Percentiles rank a stretch among this genome's conserved stretches.
These are phyloP conservation scores for Basidiobolus heterosporus DNA, from an alignment of 371 early-diverging fungal genomes.

Conservation along the genomic window DNA sequence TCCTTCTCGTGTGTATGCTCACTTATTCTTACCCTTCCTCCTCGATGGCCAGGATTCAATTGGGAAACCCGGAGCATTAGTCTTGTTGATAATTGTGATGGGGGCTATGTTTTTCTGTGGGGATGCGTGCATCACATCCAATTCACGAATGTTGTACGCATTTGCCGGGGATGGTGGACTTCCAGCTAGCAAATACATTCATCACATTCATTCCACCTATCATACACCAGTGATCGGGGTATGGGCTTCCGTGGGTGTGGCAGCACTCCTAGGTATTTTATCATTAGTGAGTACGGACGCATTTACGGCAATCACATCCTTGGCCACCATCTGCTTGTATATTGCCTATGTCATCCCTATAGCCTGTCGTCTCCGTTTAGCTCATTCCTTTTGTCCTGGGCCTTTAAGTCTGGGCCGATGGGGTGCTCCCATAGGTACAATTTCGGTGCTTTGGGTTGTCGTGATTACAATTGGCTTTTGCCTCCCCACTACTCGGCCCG, in stretches of 20 bases:
- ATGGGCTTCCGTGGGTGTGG: constrained; percentile 14
- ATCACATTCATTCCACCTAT: constrained; percentile 19
- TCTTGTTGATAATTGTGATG: constrained; percentile 30
- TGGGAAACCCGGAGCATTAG: constrained; percentile 23
- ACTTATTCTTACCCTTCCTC: too few relatives aligned
- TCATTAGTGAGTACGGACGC: constrained; percentile 26
- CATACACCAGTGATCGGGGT: constrained; percentile 21
- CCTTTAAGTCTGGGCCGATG: constrained; percentile 30
- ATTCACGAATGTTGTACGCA: constrained; percentile 54
- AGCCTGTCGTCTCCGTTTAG: constrained; percentile 24
- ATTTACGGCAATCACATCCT: constrained; percentile 43
- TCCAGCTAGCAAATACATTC: constrained; percentile 32
- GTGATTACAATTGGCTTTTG: constrained; percentile 40
- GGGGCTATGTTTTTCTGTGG: constrained; percentile 38
- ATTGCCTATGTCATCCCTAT: constrained; percentile 55
- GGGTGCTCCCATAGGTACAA: constrained; percentile 20
- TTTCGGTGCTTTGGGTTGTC: constrained; percentile 31
- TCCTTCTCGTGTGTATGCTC: too few relatives aligned
- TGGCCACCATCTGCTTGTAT: constrained; percentile 48
- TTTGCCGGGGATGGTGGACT: constrained; percentile 56
- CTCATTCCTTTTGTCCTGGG: constrained; percentile 32
- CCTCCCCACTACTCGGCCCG: constrained; percentile 35
- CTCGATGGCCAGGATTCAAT: constrained; percentile 27
- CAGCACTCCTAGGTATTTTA: constrained; percentile 24
- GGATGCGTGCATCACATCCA: constrained; percentile 32